Evolutionary conservation across 1,139 yeast species (phyloP), one percentile per base, ranked within the genome.

Genomic region (Hansenula anomala): DNA sequence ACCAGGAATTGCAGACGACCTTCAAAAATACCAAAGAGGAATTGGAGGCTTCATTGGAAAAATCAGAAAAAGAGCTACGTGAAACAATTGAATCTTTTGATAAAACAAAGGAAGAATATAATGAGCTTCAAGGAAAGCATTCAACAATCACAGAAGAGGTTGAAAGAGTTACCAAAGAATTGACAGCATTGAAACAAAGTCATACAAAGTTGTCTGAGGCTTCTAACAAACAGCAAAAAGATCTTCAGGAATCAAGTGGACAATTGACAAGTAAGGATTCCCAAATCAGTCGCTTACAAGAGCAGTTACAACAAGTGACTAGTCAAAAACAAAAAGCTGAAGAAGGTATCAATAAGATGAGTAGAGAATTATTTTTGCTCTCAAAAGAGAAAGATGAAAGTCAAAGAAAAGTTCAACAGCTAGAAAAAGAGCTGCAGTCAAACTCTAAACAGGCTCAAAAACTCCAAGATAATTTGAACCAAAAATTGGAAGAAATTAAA

Each of bases 271-370:
- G 57, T 3, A 46, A 57, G n/a, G 70, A 69, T 19, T 36, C 48
- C 3, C 63, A 67, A 24, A 64, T 69, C 28, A 48, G 56, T 3
- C 61, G 63, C 15, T 51, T 78, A 4, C 55, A 60, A 13, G 59
- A 61, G 1, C 71, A 69, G 32, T 51, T 79, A 16, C 59, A 60
- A 8, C 43, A 54, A 3, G 46, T 69, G 1, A 69, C 67, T 15
- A 60, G 62, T 26, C 77, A 75, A 10, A 85, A 83, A 51, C 69
- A 71, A 22, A 83, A 78, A 46, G 86, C 92, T 1, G 97, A 90
- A 52, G 81, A 78, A 45, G 97, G 96, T 6, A 82, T 90, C 41
- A 90, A 88, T 56, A 88, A 88, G 51, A 87, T 90, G 96, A 84
- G 83, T 43, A 69, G 92, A 33, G 97, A 89, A 47, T 65, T 90